Base-by-base conservation (phyloP, 1,139 yeast species). In the Geotrichum bryndzae region DNA sequence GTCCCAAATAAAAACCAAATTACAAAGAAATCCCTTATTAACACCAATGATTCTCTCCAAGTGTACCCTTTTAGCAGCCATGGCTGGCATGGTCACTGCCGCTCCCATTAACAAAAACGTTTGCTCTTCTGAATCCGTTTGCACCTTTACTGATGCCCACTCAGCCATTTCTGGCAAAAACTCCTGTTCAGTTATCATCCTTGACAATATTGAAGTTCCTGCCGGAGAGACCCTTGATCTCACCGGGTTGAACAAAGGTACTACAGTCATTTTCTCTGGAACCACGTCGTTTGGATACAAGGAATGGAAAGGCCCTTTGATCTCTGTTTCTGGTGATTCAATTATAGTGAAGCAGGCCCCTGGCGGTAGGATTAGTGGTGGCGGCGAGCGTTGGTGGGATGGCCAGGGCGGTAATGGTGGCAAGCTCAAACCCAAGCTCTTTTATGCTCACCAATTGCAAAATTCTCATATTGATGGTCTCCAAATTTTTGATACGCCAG, bases 301-400 rank as follows among this genome's bases (percentile, higher is more conserved):
- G 23, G 50, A 38, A 25, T 56, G 58, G 59, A 41, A 22, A 2
- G 59, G 59, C 15, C 59, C 59, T 23, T 27, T 56, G 11, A 51
- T 56, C 25, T 22, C 54, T 13, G 54, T 51, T 3, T 56, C 59
- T 25, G 59, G 59, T 22, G 35, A 38, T 22, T 25, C 27, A 2
- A 51, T 56, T n/a, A 35, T 27, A 25, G 54, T 56, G 23, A 51
- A 50, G 38, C 59, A 56, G 25, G 54, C 54, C 1, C 22, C 54
- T 7, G 59, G 59, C 0, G 59, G 41, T 23, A 56, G 51, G 27
- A 56, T 56, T 22, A 46, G 51, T n/a, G 31, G 53, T 35, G 51
- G 45, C 25, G 59, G 59, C 23, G 31, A 50, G 25, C 31, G 59
- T 23, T 56, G 59, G 59, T 56, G 59, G 59, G 59, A 56, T 51